Conservation (phyloP, 345 rosid species). For the Moringa oleifera region DNA sequence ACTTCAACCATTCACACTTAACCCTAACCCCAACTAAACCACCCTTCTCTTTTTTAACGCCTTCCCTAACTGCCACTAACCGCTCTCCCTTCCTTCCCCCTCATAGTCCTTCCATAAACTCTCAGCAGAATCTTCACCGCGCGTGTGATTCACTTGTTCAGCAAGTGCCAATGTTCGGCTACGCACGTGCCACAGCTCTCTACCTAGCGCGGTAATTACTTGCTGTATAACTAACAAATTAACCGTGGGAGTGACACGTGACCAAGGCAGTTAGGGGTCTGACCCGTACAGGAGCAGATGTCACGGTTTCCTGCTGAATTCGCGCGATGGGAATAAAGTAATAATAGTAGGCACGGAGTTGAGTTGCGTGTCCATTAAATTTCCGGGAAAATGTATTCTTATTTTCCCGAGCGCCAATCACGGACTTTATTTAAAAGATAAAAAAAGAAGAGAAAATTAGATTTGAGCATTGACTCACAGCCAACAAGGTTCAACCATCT, state of each 20-base stretch:
- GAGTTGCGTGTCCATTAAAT: constrained; percentile 7
- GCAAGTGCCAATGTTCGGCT: background rate
- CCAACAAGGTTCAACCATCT: constrained; percentile 3
- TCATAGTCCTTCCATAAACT: background rate
- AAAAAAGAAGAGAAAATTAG: too few relatives aligned
- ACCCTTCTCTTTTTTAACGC: too few relatives aligned
- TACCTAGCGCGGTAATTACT: background rate
- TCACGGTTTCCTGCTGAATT: constrained; percentile 44
- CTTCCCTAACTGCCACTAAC: constrained; percentile 18
- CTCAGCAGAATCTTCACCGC: background rate
- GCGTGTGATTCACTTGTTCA: background rate
- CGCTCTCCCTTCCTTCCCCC: background rate
- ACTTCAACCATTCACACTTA: constrained; percentile 8
- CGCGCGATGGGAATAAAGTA: constrained; percentile 21
- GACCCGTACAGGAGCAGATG: constrained; percentile 15
- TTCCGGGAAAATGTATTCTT: constrained; percentile 7
- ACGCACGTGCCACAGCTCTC: constrained; percentile 12
- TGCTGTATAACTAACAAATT: background rate
- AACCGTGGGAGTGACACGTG: constrained; percentile 15
- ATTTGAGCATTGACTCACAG: constrained; percentile 13
- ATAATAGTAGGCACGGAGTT: background rate
- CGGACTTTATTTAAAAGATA: constrained; percentile 27
- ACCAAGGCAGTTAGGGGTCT: constrained; percentile 11
- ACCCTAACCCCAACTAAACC: background rate
- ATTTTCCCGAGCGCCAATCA: constrained; percentile 51